These are phyloP conservation scores for Marasmius tenuissimus DNA, from an alignment of 1,284 basidiomycete species.

Conservation along the genomic window DNA sequence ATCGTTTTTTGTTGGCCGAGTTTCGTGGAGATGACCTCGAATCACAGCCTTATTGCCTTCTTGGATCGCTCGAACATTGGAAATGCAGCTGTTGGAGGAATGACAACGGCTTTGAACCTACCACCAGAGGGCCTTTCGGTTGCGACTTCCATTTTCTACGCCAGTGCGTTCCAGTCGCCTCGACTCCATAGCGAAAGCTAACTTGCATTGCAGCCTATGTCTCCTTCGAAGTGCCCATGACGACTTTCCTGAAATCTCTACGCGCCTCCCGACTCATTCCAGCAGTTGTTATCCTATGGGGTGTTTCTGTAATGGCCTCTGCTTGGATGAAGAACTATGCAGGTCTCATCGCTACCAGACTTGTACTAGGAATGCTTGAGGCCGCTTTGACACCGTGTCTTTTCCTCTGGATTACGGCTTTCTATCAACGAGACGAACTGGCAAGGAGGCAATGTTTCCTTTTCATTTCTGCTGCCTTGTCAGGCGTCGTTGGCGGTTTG, in stretches of 20 bases:
- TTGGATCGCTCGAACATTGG: conserved; percentile 2
- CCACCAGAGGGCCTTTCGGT: neutral
- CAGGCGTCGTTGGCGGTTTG: neutral
- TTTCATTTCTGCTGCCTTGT: neutral
- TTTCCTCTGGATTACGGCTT: conserved; percentile 1
- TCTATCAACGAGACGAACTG: conserved; percentile 2
- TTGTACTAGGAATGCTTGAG: neutral
- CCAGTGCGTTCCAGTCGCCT: neutral
- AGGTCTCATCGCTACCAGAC: neutral
- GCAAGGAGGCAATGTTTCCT: conserved; percentile 2
- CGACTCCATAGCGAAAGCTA: no score
- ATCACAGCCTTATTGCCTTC: neutral
- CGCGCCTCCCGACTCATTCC: conserved; percentile 1
- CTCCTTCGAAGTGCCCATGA: neutral
- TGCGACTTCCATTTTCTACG: conserved; percentile 1
- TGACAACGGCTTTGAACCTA: neutral
- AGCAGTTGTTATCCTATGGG: conserved; percentile 1
- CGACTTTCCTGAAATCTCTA: neutral
- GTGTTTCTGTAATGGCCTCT: neutral
- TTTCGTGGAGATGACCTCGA: neutral
- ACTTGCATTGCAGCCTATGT: neutral
- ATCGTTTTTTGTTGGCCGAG: neutral
- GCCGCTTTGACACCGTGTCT: neutral
- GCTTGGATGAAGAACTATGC: conserved; percentile 2
- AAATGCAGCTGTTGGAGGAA: neutral